Conservation (phyloP, 768 basidiomycete species). For the Suillus variegatus region DNA sequence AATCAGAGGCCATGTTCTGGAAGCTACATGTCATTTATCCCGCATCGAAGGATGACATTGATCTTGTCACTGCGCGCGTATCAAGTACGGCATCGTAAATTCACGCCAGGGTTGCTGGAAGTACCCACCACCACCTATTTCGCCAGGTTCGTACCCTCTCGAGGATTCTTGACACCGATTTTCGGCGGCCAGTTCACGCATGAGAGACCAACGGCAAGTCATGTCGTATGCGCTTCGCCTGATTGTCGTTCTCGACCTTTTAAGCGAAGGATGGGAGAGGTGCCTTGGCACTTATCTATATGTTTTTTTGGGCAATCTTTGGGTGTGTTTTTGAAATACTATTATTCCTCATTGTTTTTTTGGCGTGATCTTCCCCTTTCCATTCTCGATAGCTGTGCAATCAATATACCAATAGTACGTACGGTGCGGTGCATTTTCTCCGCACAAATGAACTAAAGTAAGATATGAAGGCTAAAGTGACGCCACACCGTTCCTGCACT, state of each 20-base stretch:
- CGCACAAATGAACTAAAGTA: not conserved
- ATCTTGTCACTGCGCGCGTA: conserved; percentile 8
- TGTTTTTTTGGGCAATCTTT: not conserved
- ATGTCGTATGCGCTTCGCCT: conserved; percentile 2
- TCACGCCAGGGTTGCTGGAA: conserved; percentile 15
- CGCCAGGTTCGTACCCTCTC: conserved; percentile 20
- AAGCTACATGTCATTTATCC: conserved; percentile 61
- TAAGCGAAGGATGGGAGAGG: conserved; percentile 10
- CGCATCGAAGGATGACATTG: conserved; percentile 16
- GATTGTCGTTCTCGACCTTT: conserved; percentile 6
- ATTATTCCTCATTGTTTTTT: not conserved
- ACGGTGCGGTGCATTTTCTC: not conserved
- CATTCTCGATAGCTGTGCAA: conserved; percentile 4
- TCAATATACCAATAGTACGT: conserved; percentile 3
- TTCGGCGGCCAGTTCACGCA: conserved; percentile 2
- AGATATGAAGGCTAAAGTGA: conserved; percentile 4
- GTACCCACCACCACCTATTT: conserved; percentile 16
- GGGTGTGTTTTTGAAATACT: not conserved
- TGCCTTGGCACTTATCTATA: not conserved
- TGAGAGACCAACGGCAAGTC: not conserved
- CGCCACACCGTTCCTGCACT: conserved; percentile 7
- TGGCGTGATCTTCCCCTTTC: conserved; percentile 2
- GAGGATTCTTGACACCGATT: conserved; percentile 12
- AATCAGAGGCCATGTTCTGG: conserved; percentile 51
- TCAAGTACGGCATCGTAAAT: conserved; percentile 16